Percentiles rank a stretch among this genome's conserved stretches.
phyloP scores from a whole-genome alignment of 768 basidiomycete species.

The Sarcodon sp. region DNA sequence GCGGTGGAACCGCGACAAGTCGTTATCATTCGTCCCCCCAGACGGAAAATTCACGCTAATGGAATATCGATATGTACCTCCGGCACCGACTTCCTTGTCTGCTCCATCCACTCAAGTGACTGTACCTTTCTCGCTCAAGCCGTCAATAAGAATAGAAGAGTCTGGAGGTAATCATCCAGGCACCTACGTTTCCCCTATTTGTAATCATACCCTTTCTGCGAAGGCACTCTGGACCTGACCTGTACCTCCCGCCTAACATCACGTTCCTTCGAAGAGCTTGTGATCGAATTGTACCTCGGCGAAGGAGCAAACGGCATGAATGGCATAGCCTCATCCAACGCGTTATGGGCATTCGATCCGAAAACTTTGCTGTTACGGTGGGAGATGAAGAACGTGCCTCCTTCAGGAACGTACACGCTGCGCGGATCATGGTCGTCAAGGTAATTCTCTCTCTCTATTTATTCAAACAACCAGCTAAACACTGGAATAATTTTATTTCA shows the following conservation, averaged over 20 bases:
- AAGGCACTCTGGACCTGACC: conserved; percentile 49
- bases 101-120: conserved; percentile 13
- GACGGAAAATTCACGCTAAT: conserved; percentile 80
- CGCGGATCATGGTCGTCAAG: conserved; percentile 66
- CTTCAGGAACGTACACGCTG: conserved; percentile 56
- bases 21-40: conserved; percentile 85
- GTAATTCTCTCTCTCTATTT: conserved; percentile 22
- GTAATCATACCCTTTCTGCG: background rate
- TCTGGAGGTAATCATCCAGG: conserved; percentile 22
- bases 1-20: conserved; percentile 65
- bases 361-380: conserved; percentile 40
- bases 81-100: conserved; percentile 26
- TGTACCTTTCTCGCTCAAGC: conserved; percentile 20
- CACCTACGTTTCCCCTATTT: background rate
- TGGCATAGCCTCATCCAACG: conserved; percentile 53
- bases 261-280: conserved; percentile 57
- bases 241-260: conserved; percentile 51
- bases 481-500: conserved; percentile 6
- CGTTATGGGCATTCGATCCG: conserved; percentile 76
- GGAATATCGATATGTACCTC: conserved; percentile 60
- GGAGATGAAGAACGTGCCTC: conserved; percentile 58
- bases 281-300: conserved; percentile 66
- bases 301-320: conserved; percentile 60
- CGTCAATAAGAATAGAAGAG: conserved; percentile 21
- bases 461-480: too few relatives aligned